phyloP scores from a whole-genome alignment of 2,329 filamentous ascomycete species.

The Venturia oleaginea region DNA sequence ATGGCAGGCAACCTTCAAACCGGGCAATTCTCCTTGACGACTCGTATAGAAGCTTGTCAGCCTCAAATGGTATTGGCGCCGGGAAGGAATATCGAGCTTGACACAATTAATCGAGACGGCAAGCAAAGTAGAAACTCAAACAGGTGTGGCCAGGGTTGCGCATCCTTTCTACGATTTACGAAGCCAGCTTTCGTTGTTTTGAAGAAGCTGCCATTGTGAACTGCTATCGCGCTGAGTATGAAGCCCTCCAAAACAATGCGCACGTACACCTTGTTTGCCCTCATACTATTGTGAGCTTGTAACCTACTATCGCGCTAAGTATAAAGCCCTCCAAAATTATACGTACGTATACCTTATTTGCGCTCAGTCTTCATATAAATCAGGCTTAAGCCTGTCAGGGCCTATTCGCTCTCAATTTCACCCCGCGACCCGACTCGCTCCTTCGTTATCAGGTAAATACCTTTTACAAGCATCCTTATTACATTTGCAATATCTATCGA shows the following conservation, averaged over 20 bases:
- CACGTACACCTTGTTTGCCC: not conserved
- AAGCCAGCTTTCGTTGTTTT: not conserved
- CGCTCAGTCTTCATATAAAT: not conserved
- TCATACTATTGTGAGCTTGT: too few relatives aligned
- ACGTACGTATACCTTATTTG: not conserved
- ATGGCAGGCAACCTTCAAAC: not conserved
- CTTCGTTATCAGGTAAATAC: not conserved
- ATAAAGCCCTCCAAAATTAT: not conserved
- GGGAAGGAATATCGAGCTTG: not conserved
- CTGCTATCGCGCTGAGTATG: not conserved
- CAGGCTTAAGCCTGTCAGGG: not conserved
- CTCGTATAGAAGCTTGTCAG: too few relatives aligned
- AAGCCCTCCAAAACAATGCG: not conserved
- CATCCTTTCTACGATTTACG: not conserved
- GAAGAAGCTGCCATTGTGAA: too few relatives aligned
- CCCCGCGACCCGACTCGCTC: not conserved
- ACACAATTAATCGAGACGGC: not conserved
- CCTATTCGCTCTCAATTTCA: not conserved
- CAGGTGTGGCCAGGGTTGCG: not conserved
- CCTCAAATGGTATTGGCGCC: too few relatives aligned
- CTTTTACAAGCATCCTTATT: not conserved
- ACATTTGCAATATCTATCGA: not conserved
- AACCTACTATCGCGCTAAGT: not conserved
- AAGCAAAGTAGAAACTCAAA: not conserved
- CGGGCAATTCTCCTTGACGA: not conserved